Percentiles rank a stretch among this genome's conserved stretches.
phyloP scores from a whole-genome alignment of 129 eudicot species.

The Ambrosia trifida region DNA sequence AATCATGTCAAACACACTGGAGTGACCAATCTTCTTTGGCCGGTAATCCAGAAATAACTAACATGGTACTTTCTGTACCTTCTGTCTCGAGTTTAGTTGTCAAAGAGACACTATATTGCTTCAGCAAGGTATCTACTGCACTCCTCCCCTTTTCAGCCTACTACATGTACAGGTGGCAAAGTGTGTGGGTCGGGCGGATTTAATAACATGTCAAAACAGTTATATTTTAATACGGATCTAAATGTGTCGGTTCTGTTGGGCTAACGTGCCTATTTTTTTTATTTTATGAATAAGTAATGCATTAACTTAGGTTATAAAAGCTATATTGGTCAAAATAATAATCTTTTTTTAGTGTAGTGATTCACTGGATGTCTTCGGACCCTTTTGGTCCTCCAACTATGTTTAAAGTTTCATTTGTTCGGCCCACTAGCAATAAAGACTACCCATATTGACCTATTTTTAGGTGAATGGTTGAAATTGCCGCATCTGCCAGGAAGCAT shows the following conservation, averaged over 20 bases:
- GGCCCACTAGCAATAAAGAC: background rate
- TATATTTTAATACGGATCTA: background rate
- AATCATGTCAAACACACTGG: constrained; percentile 78
- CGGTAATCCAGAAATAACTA: constrained; percentile 59
- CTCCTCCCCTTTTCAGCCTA: constrained; percentile 4
- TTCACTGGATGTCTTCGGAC: constrained; percentile 4
- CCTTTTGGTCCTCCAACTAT: background rate
- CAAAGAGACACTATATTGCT: constrained; percentile 62
- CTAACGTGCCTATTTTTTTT: background rate
- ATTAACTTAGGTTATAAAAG: background rate
- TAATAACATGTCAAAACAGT: background rate
- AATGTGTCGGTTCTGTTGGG: background rate
- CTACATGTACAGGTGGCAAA: constrained; percentile 1
- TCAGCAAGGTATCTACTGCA: constrained; percentile 56
- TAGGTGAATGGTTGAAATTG: background rate
- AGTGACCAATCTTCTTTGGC: constrained; percentile 55
- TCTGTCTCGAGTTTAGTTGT: constrained; percentile 49
- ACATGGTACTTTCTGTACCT: constrained; percentile 44
- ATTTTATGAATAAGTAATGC: background rate
- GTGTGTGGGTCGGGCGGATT: background rate
- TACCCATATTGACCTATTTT: background rate
- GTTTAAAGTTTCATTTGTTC: background rate
- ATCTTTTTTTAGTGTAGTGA: background rate
- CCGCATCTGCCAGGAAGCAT: background rate
- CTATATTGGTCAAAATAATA: background rate